These are phyloP conservation scores for Bacidia gigantensis DNA, from an alignment of 495 filamentous ascomycete genomes.

Conservation along the genomic window DNA sequence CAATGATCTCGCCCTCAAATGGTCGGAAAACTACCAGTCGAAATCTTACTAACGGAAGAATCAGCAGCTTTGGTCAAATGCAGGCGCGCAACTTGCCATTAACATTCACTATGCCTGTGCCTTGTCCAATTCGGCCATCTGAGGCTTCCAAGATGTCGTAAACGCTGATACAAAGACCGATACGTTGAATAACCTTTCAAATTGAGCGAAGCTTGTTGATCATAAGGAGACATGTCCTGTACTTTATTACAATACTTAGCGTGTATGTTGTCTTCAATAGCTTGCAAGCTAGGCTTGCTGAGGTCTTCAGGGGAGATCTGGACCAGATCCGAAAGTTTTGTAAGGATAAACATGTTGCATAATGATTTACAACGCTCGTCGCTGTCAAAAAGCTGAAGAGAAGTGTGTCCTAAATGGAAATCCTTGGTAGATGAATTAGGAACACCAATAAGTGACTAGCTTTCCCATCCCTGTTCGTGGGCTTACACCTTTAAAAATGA, in stretches of 20 bases:
- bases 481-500: too few relatives aligned
- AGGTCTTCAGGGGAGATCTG: constrained; percentile 82
- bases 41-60: constrained; percentile 58
- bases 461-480: too few relatives aligned
- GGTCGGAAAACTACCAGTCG: constrained; percentile 86
- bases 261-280: constrained; percentile 89
- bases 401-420: too few relatives aligned
- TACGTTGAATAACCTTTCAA: constrained; percentile 51
- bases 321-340: constrained; percentile 75
- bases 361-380: not conserved
- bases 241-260: constrained; percentile 91
- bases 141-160: constrained; percentile 77
- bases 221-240: not conserved
- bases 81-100: constrained; percentile 45
- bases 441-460: too few relatives aligned
- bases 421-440: too few relatives aligned
- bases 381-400: too few relatives aligned
- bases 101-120: constrained; percentile 76
- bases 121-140: constrained; percentile 85
- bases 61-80: not conserved
- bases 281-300: constrained; percentile 56
- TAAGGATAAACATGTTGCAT: constrained; percentile 16
- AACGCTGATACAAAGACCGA: constrained; percentile 83
- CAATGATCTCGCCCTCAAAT: constrained; percentile 80
- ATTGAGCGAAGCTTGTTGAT: not conserved